Conservation (phyloP, 441 rosid species). For the Capsella rubella region DNA sequence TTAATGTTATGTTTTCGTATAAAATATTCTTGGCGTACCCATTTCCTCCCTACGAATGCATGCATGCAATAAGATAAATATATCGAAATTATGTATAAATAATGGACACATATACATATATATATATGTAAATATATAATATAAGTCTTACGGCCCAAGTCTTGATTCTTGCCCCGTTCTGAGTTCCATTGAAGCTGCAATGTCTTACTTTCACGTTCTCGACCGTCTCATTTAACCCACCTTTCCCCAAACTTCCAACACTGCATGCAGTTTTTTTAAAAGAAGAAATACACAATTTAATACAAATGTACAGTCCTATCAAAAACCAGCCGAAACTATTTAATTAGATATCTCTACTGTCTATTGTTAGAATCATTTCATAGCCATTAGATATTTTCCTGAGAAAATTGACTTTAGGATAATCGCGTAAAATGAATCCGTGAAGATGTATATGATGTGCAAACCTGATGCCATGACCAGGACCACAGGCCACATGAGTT, state of each 20-base stretch:
- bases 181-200: slow-evolving; percentile 27
- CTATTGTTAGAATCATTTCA: no score
- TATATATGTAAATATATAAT: neutral
- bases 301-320: no score
- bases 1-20: slow-evolving; percentile 8
- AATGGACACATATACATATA: no score
- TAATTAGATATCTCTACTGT: no score
- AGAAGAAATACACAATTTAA: neutral
- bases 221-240: neutral
- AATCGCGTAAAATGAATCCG: neutral
- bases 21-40: slow-evolving; percentile 18
- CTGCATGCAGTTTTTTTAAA: slow-evolving; percentile 3
- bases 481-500: slow-evolving; percentile 40
- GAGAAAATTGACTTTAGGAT: neutral
- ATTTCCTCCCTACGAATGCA: slow-evolving; percentile 16
- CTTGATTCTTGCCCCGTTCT: slow-evolving; percentile 34
- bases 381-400: neutral
- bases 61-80: neutral
- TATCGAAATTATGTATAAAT: neutral
- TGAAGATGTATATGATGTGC: neutral
- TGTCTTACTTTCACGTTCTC: slow-evolving; percentile 13
- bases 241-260: slow-evolving; percentile 40
- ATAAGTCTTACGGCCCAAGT: slow-evolving; percentile 24
- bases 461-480: slow-evolving; percentile 47
- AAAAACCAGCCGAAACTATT: no score